Percentiles rank a stretch among this genome's conserved stretches.
Conservation (phyloP, 1,139 yeast species). For the Saccharomycopsis phalli region DNA sequence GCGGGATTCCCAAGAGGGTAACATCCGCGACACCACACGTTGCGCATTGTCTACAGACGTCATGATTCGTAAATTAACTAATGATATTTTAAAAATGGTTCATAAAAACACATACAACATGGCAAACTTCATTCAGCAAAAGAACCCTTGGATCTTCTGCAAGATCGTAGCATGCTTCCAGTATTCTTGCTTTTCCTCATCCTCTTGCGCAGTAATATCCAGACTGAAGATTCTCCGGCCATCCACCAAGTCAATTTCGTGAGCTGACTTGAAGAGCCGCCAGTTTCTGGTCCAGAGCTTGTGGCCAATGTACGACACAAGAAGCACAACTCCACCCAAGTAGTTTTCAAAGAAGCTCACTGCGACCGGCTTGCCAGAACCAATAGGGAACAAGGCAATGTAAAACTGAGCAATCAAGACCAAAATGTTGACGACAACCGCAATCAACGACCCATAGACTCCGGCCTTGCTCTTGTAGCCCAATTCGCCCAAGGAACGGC, state of each 20-base stretch:
- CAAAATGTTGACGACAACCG: conserved; percentile 48
- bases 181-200: conserved; percentile 8
- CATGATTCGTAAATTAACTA: too few relatives aligned
- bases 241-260: conserved; percentile 42
- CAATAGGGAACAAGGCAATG: conserved; percentile 68
- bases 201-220: conserved; percentile 41
- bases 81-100: too few relatives aligned
- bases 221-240: conserved; percentile 50
- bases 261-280: conserved; percentile 34
- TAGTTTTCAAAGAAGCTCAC: conserved; percentile 43
- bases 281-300: conserved; percentile 41
- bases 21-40: too few relatives aligned
- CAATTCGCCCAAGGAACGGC: conserved; percentile 56
- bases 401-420: conserved; percentile 76
- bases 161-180: conserved; percentile 2
- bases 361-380: conserved; percentile 41
- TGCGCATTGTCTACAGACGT: too few relatives aligned
- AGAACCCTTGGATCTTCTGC: conserved; percentile 11
- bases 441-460: conserved; percentile 57
- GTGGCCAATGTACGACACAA: conserved; percentile 42
- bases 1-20: too few relatives aligned
- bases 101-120: too few relatives aligned
- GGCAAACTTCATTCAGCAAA: conserved; percentile 15
- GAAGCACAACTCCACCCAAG: conserved; percentile 45
- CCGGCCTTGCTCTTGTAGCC: conserved; percentile 68